Base-by-base conservation (phyloP, 139 green algal species). In the Pseudopediastrum boryanum region DNA sequence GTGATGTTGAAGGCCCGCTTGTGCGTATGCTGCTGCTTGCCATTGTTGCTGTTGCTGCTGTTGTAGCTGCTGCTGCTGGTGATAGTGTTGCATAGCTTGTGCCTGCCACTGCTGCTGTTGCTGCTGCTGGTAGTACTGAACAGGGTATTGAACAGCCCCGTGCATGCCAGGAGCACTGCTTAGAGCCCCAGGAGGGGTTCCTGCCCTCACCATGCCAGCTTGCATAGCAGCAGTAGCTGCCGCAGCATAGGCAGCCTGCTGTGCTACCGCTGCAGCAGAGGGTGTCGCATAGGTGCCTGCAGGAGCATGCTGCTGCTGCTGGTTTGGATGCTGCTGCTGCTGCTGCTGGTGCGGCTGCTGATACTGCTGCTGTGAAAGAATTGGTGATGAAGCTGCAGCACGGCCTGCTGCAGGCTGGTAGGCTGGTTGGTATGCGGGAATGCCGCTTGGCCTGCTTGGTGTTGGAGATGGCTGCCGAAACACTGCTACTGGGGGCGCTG, bases 1-100 rank as follows among this genome's bases (percentile, higher is more conserved):
- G 25, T 54, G 64, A 8, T 58, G 56, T 41, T 10, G 58, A 7
- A 31, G 27, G 31, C 27, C 31, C 6, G 33, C 10, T 16, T n/a
- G 27, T 38, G 54, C 54, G 13, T n/a, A n/a, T 31, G 5, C 54
- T 63, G 54, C 27, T 31, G 54, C n/a, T 31, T 66, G 58, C 58
- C 36, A 66, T 16, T 31, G 31, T 23, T 66, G 58, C 64, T 58
- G 63, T 25, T 50, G 61, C 61, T 43, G 63, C 63, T 71, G 64
- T 7, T 54, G 36, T 41, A 58, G 64, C 36, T 72, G 64, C 64
- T 72, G 64, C 64, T 65, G 46, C 27, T 46, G 41, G 43, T 62
- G 67, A n/a, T 69, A 43, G 4, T 69, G 61, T 21, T 69, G 61
- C 35, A 27, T 66, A 13, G 21, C 19, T 35, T 62, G 12, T 64